phyloP scores from a whole-genome alignment of 2,329 filamentous ascomycete species.

The Hysterium pulicare region DNA sequence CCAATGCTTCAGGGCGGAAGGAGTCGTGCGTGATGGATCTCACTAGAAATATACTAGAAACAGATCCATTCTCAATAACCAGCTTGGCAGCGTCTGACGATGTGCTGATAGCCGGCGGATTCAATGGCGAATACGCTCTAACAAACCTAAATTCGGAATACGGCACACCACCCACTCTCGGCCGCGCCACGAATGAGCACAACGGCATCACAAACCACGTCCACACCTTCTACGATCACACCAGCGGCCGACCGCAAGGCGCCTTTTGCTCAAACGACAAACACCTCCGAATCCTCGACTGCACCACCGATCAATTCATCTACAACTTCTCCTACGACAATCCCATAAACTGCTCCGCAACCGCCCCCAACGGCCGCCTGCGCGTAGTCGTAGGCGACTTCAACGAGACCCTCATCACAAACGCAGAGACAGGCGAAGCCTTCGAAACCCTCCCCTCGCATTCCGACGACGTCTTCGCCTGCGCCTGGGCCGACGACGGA shows the following conservation, averaged over 20 bases:
- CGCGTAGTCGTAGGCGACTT: slow-evolving; percentile 71
- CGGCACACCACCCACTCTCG: slow-evolving; percentile 37
- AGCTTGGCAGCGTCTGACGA: slow-evolving; percentile 51
- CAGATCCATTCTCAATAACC: slow-evolving; percentile 47
- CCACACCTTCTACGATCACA: slow-evolving; percentile 50
- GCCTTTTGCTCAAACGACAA: slow-evolving; percentile 58
- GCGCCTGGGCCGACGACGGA: slow-evolving; percentile 76
- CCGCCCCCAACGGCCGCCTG: slow-evolving; percentile 68
- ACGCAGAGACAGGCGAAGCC: slow-evolving; percentile 63
- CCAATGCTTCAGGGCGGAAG: slow-evolving; percentile 45
- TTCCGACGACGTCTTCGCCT: slow-evolving; percentile 70
- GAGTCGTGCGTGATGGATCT: slow-evolving; percentile 49
- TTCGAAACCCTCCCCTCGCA: slow-evolving; percentile 60
- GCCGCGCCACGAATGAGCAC: slow-evolving; percentile 48
- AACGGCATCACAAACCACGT: slow-evolving; percentile 59
- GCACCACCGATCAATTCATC: slow-evolving; percentile 56
- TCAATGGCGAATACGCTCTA: slow-evolving; percentile 56
- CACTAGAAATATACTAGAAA: slow-evolving; percentile 38
- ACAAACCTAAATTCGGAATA: slow-evolving; percentile 39
- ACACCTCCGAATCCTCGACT: slow-evolving; percentile 54
- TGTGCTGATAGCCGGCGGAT: slow-evolving; percentile 54
- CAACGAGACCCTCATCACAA: slow-evolving; percentile 62
- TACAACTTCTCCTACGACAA: slow-evolving; percentile 55
- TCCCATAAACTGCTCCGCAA: slow-evolving; percentile 69
- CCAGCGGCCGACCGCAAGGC: slow-evolving; percentile 47